A percentile compares a stretch with the other conserved stretches of the same genome.
These are phyloP conservation scores for Aspergillus melleus DNA, from an alignment of 2,329 filamentous ascomycete genomes.

Conservation along the genomic window DNA sequence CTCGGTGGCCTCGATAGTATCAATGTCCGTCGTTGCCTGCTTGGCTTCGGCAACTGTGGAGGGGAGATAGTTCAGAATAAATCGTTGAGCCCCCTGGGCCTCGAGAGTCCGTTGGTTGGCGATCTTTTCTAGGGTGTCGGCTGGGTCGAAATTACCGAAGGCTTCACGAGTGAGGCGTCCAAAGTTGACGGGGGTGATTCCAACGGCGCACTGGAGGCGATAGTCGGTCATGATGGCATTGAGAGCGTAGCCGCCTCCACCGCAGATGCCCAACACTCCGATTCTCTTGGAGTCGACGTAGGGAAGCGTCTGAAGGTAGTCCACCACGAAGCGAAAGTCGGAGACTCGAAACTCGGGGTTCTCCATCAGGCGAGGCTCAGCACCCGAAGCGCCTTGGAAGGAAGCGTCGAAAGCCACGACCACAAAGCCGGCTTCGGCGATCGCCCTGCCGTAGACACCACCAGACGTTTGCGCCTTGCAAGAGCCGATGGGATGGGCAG, in stretches of 20 bases:
- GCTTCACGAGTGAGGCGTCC: conserved; percentile 18
- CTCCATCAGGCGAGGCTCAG: conserved; percentile 23
- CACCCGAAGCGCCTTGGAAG: conserved; percentile 25
- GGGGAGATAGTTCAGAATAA: conserved; percentile 16
- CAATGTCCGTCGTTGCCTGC: conserved; percentile 14
- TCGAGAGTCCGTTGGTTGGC: conserved; percentile 18
- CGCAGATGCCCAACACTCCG: conserved; percentile 26
- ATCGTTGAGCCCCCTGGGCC: conserved; percentile 17
- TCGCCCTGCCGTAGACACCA: conserved; percentile 19
- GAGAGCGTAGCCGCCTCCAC: conserved; percentile 22
- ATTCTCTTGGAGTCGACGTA: conserved; percentile 23
- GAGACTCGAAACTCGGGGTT: conserved; percentile 24
- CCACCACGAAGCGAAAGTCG: conserved; percentile 24
- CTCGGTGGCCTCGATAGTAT: conserved; percentile 14
- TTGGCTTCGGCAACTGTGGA: conserved; percentile 15
- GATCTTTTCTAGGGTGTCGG: conserved; percentile 16
- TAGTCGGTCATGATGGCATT: conserved; percentile 23
- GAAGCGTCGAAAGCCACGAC: conserved; percentile 23
- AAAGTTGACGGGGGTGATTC: conserved; percentile 19
- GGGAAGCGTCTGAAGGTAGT: conserved; percentile 22
- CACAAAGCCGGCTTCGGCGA: conserved; percentile 16
- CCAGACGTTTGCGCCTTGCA: conserved; percentile 26
- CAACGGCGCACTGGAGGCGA: conserved; percentile 20
- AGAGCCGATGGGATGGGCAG: conserved; percentile 22
- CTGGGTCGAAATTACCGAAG: conserved; percentile 12